Conservation (phyloP, 2,329 filamentous ascomycete species). For the Claviceps monticola region DNA sequence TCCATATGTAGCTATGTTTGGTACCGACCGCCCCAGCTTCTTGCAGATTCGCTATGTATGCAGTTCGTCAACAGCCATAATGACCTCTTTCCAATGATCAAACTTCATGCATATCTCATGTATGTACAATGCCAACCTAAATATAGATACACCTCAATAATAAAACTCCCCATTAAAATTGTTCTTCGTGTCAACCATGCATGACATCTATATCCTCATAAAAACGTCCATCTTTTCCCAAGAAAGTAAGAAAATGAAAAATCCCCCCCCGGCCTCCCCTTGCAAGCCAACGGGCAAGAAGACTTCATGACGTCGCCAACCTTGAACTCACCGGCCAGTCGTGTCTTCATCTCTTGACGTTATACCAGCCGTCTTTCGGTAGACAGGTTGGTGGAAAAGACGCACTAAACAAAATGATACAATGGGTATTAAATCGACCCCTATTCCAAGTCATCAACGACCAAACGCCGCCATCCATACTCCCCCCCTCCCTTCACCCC, state of each 20-base stretch:
- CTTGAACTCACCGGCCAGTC: constrained; percentile 8
- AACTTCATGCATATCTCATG: background rate
- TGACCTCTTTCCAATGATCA: background rate
- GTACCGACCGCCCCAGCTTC: too few species aligned
- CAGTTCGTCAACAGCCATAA: too few species aligned
- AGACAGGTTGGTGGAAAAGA: background rate
- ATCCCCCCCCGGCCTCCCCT: background rate
- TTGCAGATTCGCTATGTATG: too few species aligned
- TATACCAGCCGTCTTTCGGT: constrained; percentile 15
- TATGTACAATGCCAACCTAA: background rate
- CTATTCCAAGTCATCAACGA: constrained; percentile 3
- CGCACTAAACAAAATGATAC: constrained; percentile 2
- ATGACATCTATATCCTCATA: background rate
- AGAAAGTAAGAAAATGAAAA: background rate
- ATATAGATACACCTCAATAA: background rate
- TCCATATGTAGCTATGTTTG: too few species aligned
- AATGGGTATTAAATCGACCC: constrained; percentile 6
- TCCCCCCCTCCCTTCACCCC: constrained; percentile 2
- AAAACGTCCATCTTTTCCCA: constrained; percentile 2
- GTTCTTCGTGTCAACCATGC: background rate
- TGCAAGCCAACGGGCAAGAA: background rate
- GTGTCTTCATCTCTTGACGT: constrained; percentile 19
- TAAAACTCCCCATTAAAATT: background rate
- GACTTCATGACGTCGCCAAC: background rate
- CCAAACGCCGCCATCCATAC: constrained; percentile 7